Conservation (phyloP, 1,284 basidiomycete species). For the Rhodotorula glutinis region DNA sequence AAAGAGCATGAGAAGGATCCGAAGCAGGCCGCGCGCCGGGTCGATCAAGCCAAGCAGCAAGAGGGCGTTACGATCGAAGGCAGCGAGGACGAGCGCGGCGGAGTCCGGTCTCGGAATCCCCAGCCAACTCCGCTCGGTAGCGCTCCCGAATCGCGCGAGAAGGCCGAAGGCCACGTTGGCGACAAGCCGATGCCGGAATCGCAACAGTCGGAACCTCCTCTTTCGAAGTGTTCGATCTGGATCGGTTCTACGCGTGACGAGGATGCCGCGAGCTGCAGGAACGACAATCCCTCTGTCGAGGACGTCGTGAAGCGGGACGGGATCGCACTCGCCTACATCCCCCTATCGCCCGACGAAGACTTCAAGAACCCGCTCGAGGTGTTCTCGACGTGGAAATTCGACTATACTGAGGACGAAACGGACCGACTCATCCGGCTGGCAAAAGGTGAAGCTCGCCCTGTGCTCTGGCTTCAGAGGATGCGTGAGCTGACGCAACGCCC, state of each 20-base stretch:
- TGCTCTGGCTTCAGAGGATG: neutral
- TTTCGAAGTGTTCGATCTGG: slow-evolving; percentile 46
- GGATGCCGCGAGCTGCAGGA: slow-evolving; percentile 45
- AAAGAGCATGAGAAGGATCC: slow-evolving; percentile 3
- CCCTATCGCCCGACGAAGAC: slow-evolving; percentile 45
- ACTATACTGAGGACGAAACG: slow-evolving; percentile 49
- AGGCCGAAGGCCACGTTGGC: neutral
- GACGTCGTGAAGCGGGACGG: slow-evolving; percentile 50
- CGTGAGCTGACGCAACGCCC: slow-evolving; percentile 24
- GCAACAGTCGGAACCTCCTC: neutral
- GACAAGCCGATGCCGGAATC: slow-evolving; percentile 1
- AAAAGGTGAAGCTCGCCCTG: slow-evolving; percentile 39
- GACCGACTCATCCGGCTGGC: slow-evolving; percentile 49
- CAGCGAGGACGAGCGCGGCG: slow-evolving; percentile 3
- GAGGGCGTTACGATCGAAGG: slow-evolving; percentile 3
- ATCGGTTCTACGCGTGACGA: slow-evolving; percentile 48
- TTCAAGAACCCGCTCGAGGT: slow-evolving; percentile 49
- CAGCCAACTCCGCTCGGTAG: slow-evolving; percentile 27
- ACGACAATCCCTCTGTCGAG: slow-evolving; percentile 50
- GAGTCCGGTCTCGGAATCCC: slow-evolving; percentile 22
- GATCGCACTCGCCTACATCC: slow-evolving; percentile 49
- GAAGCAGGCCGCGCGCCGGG: slow-evolving; percentile 27
- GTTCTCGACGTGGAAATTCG: slow-evolving; percentile 51
- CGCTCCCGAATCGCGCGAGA: slow-evolving; percentile 17
- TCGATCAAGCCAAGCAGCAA: slow-evolving; percentile 43